These are phyloP conservation scores for Microbotryum intermedium DNA, from an alignment of 1,284 basidiomycete species.

Conservation along the genomic window DNA sequence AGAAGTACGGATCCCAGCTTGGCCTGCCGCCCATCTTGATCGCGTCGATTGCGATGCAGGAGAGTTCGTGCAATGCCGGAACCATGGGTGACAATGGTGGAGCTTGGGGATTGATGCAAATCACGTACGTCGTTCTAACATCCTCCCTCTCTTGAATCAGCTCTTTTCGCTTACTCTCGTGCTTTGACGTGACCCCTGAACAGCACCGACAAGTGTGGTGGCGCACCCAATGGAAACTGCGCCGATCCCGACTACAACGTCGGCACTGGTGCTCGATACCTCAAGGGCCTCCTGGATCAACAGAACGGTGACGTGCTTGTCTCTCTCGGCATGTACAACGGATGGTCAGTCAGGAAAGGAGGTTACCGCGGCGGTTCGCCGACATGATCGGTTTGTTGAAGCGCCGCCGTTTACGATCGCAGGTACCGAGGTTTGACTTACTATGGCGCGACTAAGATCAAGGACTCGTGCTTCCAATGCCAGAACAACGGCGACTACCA, in stretches of 20 bases:
- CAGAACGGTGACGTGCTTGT: conserved; percentile 54
- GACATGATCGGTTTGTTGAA: neutral
- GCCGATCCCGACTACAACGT: conserved; percentile 44
- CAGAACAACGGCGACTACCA: conserved; percentile 54
- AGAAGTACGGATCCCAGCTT: conserved; percentile 52
- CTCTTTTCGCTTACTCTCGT: neutral
- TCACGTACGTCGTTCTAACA: conserved; percentile 47
- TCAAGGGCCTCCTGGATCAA: conserved; percentile 48
- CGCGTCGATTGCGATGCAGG: conserved; percentile 77
- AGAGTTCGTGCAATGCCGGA: conserved; percentile 60
- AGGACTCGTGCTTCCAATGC: conserved; percentile 48
- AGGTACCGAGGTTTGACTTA: conserved; percentile 55
- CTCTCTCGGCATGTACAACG: conserved; percentile 65
- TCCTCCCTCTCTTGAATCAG: neutral
- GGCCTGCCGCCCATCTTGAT: conserved; percentile 54
- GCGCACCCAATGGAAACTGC: conserved; percentile 58
- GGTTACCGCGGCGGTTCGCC: too few relatives aligned
- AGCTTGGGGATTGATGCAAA: conserved; percentile 76
- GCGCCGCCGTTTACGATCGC: conserved; percentile 35
- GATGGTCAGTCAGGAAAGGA: conserved; percentile 33
- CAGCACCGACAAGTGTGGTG: conserved; percentile 55
- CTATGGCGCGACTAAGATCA: conserved; percentile 48
- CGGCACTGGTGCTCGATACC: conserved; percentile 52
- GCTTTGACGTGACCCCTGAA: neutral
- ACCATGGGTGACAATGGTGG: conserved; percentile 60